Base-by-base conservation (phyloP, 2,329 filamentous ascomycete genomes). In the Claviceps sp. region DNA sequence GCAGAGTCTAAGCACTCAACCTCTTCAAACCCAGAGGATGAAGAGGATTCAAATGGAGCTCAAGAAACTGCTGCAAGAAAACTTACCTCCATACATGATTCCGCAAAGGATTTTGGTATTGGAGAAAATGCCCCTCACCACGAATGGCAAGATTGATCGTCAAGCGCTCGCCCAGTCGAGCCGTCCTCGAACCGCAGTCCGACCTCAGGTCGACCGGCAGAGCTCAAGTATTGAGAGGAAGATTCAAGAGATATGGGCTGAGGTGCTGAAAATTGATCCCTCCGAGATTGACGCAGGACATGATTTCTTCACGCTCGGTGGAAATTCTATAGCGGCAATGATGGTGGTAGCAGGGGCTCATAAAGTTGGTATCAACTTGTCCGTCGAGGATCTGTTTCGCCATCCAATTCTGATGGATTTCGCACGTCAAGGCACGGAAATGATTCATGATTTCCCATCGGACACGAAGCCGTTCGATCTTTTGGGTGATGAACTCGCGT, bases 1-100 rank as follows among this genome's bases (percentile, higher is more conserved):
- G 2, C 11, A 23, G 4, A 4, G 34, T 11, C 50, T 57, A 2
- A 51, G 26, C 47, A 58, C 29, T 22, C 51, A 52, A 22, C 57
- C 57, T 3, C n/a, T 57, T 13, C 43, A 39, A 34, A 48, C 43
- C 7, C 53, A 44, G 26, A 7, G n/a, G 5, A 50, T 36, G 4
- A 47, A 49, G 9, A 52, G 49, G 7, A 50, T 56, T 16, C 36
- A 45, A 8, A 38, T 1, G 37, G 37, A 38, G 4, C 37, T 38
- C 14, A 38, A 38, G 37, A 14, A n/a, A 38, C 16, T 38, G 37
- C 37, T 38, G 37, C 37, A 38, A 6, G 37, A 38, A 14, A 38
- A 38, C 1, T 1, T 38, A 38, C 37, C 14, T n/a, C 2, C n/a
- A 2, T 46, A 46, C 2, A 46, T 46, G 45, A 3, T 46, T 13